A percentile compares a stretch with the other conserved stretches of the same genome.
These are phyloP conservation scores for Cryptosporidium xiaoi DNA, from an alignment of 169 alveolate genomes.

Conservation along the genomic window DNA sequence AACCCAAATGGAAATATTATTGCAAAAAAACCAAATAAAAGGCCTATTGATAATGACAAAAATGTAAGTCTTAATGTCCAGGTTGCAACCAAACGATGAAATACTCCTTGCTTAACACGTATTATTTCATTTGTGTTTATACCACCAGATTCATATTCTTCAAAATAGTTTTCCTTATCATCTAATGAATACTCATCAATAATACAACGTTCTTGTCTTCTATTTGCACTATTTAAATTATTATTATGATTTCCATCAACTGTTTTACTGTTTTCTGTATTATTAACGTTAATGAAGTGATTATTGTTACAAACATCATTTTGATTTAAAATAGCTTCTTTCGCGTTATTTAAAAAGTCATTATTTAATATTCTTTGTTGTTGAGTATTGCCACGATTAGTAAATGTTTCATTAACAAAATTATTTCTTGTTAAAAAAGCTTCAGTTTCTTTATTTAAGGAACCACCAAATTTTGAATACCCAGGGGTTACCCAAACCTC, in stretches of 20 bases:
- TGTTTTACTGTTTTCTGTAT: neutral
- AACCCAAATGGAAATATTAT: constrained; percentile 61
- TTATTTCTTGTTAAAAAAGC: neutral
- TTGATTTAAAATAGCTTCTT: neutral
- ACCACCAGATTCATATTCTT: constrained; percentile 12
- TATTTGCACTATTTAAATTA: neutral
- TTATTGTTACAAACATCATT: neutral
- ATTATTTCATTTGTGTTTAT: constrained; percentile 1
- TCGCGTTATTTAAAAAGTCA: neutral
- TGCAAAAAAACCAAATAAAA: constrained; percentile 57
- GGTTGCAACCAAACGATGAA: constrained; percentile 58
- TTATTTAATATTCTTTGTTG: too few species aligned
- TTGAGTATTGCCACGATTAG: neutral
- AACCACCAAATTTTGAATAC: constrained; percentile 50
- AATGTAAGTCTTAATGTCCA: constrained; percentile 46
- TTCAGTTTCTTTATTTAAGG: neutral
- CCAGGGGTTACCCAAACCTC: constrained; percentile 72
- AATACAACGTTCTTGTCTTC: constrained; percentile 54
- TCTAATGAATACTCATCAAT: constrained; percentile 32
- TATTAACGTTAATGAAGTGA: neutral
- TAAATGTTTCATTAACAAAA: constrained; percentile 1
- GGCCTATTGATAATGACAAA: constrained; percentile 22
- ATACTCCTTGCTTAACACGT: constrained; percentile 63
- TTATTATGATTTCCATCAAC: neutral
- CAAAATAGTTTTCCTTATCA: neutral